Conservation (phyloP, 139 green algal genomes). For the Coelastrella sp. region DNA sequence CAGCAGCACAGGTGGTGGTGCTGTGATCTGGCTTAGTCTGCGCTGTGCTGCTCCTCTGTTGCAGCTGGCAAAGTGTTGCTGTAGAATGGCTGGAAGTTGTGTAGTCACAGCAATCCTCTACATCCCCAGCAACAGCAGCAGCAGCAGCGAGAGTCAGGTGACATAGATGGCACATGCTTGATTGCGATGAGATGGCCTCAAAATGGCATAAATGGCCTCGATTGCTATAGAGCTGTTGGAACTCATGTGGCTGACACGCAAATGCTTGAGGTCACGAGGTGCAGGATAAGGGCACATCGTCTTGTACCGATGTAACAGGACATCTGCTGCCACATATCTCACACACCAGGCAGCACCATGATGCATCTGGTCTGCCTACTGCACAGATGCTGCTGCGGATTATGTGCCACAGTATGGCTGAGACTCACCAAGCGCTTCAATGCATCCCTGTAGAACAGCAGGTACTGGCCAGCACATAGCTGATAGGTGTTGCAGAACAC, state of each 20-base stretch:
- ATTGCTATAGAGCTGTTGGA: too few species aligned
- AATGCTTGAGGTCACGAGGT: too few species aligned
- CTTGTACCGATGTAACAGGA: too few species aligned
- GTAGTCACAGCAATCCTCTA: background rate
- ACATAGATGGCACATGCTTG: too few species aligned
- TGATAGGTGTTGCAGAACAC: conserved; percentile 36
- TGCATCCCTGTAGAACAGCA: conserved; percentile 25
- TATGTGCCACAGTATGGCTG: background rate
- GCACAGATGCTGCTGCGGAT: too few species aligned
- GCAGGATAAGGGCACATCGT: too few species aligned
- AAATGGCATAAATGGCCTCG: too few species aligned
- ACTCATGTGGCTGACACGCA: too few species aligned
- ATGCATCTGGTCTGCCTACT: background rate
- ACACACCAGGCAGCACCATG: background rate
- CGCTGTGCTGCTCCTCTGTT: background rate
- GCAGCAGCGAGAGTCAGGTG: background rate
- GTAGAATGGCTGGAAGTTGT: background rate
- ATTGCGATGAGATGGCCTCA: too few species aligned
- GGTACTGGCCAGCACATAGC: conserved; percentile 25
- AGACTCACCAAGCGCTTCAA: conserved; percentile 17
- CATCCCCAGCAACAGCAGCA: background rate
- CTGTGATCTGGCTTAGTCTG: background rate
- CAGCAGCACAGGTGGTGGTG: background rate
- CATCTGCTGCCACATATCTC: too few species aligned
- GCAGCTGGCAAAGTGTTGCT: background rate